Evolutionary conservation across 768 basidiomycete genomes (phyloP), one percentile per base, ranked within the genome.

Genomic region (Austroboletus eburneus): DNA sequence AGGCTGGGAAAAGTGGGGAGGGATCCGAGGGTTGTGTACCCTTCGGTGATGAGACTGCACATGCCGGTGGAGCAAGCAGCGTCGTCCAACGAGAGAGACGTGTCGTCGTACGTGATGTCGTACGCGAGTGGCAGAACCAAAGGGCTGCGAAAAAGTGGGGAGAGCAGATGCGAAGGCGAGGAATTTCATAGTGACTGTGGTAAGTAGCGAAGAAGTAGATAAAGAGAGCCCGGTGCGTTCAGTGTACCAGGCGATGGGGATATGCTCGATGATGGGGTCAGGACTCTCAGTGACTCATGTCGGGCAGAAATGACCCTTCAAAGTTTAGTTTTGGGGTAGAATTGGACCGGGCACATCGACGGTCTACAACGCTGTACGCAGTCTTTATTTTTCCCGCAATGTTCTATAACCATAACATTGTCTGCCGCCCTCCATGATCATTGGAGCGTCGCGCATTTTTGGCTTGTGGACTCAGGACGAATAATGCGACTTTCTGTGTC

Each of bases 31-130:
- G 66, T 69, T 39, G 57, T 57, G 47, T 62, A 72, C 1, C 65
- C 63, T 32, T 59, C 56, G 43, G 43, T 56, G 5, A 57, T 39
- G 34, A 70, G 62, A 9, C 66, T 68, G 34, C 70, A 48, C 14
- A 23, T 2, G 10, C 69, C 71, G 33, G 65, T 13, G 2, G 70
- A 69, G 41, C 69, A 71, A 1, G 70, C 59, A 29, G 69, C 47
- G 1, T 21, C 18, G 6, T 42, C 0, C 38, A 66, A 54, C 5
- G 61, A 43, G 17, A 43, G 33, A 21, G 42, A 30, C 18, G 57
- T 6, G 3, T 64, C 41, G 49, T 66, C 69, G 46, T 68, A 72
- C 22, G 43, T 52, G 8, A 30, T 54, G 53, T 71, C 66, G 38
- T 63, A 69, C 39, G 64, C 55, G 14, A 69, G 48, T n/a, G n/a